phyloP scores from a whole-genome alignment of 2,329 filamentous ascomycete species.

The Thielaviopsis punctulata region DNA sequence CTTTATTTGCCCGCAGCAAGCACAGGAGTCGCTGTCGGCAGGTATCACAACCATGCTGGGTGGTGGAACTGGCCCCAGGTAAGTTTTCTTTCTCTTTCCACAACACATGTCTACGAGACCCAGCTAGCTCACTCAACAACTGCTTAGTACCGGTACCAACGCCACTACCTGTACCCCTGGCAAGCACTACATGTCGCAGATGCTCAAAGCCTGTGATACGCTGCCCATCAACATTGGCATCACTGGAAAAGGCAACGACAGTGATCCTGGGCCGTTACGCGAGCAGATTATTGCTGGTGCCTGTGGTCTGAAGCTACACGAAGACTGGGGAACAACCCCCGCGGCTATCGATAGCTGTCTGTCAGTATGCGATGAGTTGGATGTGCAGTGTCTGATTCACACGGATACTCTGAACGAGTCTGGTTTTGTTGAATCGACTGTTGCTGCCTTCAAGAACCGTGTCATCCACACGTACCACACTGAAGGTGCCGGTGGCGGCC shows the following conservation, averaged over 20 bases:
- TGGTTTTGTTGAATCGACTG: slow-evolving; percentile 87
- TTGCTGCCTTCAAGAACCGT: slow-evolving; percentile 67
- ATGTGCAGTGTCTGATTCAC: slow-evolving; percentile 87
- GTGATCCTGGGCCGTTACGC: slow-evolving; percentile 47
- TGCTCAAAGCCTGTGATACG: slow-evolving; percentile 72
- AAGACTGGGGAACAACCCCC: slow-evolving; percentile 89
- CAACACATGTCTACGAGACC: no score
- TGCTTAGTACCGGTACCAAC: slow-evolving; percentile 65
- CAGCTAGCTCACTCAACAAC: no score
- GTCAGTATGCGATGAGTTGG: slow-evolving; percentile 70
- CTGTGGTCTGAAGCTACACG: slow-evolving; percentile 83
- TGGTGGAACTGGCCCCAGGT: slow-evolving; percentile 82
- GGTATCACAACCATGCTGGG: slow-evolving; percentile 84
- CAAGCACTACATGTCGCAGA: slow-evolving; percentile 64
- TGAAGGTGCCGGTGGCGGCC: slow-evolving; percentile 84
- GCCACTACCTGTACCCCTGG: slow-evolving; percentile 90
- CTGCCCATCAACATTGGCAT: slow-evolving; percentile 80
- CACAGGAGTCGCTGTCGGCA: slow-evolving; percentile 62
- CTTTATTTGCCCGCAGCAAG: slow-evolving; percentile 89
- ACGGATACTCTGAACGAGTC: slow-evolving; percentile 94
- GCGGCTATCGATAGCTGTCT: slow-evolving; percentile 82
- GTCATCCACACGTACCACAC: slow-evolving; percentile 96
- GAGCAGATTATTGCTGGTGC: slow-evolving; percentile 73
- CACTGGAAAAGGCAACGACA: slow-evolving; percentile 88
- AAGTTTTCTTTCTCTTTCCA: slow-evolving; percentile 14